These are phyloP conservation scores for Phaeolepiota aurea DNA, from an alignment of 768 basidiomycete genomes.

Conservation along the genomic window DNA sequence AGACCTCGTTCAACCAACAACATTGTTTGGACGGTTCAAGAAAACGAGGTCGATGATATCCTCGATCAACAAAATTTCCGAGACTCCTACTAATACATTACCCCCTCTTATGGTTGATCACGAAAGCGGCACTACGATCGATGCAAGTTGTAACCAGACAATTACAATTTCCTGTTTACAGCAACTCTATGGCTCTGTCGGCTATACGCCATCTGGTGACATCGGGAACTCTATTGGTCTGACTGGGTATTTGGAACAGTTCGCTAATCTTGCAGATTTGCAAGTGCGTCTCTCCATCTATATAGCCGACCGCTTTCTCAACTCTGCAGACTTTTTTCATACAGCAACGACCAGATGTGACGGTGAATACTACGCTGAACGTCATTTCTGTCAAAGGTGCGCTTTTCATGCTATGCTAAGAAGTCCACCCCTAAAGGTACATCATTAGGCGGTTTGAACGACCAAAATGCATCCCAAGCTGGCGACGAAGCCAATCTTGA, in stretches of 20 bases:
- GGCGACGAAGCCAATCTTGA: conserved; percentile 60
- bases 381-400: conserved; percentile 49
- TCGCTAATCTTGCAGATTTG: conserved; percentile 42
- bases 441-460: conserved; percentile 45
- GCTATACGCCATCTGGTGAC: conserved; percentile 30
- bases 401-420: conserved; percentile 4
- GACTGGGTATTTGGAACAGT: conserved; percentile 44
- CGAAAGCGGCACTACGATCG: conserved; percentile 28
- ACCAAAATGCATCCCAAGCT: conserved; percentile 39
- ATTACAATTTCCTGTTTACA: conserved; percentile 46
- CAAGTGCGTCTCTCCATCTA: conserved; percentile 16
- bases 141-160: conserved; percentile 37
- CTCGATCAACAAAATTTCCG: conserved; percentile 8
- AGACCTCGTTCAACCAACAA: conserved; percentile 64
- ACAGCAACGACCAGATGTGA: conserved; percentile 35
- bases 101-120: conserved; percentile 10
- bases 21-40: conserved; percentile 51
- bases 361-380: conserved; percentile 40
- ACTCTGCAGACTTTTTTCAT: conserved; percentile 33
- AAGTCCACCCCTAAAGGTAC: too few species aligned
- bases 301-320: conserved; percentile 30
- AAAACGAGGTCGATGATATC: conserved; percentile 33
- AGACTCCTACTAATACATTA: conserved; percentile 13
- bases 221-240: conserved; percentile 42
- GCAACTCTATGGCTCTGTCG: conserved; percentile 45